Base-by-base conservation (phyloP, 164 flowering plant genomes). In the Amborella trichopoda region DNA sequence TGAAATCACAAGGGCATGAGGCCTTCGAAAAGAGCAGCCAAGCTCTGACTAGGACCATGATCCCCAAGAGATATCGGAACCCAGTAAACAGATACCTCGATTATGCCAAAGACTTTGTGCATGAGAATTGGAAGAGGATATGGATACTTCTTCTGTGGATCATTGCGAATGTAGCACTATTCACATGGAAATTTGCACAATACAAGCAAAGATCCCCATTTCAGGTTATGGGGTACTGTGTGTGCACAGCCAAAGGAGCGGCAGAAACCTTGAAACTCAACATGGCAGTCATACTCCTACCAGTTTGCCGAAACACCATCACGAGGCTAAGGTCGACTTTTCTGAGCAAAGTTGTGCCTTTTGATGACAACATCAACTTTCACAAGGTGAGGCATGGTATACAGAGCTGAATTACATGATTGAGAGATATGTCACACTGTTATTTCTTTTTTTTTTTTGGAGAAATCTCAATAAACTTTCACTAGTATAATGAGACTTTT, bases 321-420 rank as follows among this genome's bases (percentile, higher is more conserved):
- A 93, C 99, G 27, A 83, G 87, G 87, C 81, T 93, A 26, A 71
- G 99, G 69, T 74, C 84, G 58, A 85, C 95, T 32, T 68, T 44
- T 63, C 46, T 88, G 39, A 71, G 74, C 2, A 40, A 25, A 30
- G 39, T 76, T 26, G 65, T 93, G 11, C 94, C 97, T 40, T 88
- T 93, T 48, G 97, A 93, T 37, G 99, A 93, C 64, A 93, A 80
- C 64, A 88, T 93, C 67, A 93, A 88, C 61, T 88, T 93, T 58
- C 99, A 93, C 69, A 88, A 85, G 99, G 99, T 87, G n/a, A n/a
- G n/a, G n/a, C n/a, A n/a, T n/a, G n/a, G n/a, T n/a, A n/a, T n/a
- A n/a, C n/a, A n/a, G n/a, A n/a, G n/a, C n/a, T n/a, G n/a, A n/a
- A n/a, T n/a, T n/a, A n/a, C n/a, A n/a, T n/a, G n/a, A n/a, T n/a